These are phyloP conservation scores for Ascosphaera pollenicola DNA, from an alignment of 2,329 filamentous ascomycete species.

Conservation along the genomic window DNA sequence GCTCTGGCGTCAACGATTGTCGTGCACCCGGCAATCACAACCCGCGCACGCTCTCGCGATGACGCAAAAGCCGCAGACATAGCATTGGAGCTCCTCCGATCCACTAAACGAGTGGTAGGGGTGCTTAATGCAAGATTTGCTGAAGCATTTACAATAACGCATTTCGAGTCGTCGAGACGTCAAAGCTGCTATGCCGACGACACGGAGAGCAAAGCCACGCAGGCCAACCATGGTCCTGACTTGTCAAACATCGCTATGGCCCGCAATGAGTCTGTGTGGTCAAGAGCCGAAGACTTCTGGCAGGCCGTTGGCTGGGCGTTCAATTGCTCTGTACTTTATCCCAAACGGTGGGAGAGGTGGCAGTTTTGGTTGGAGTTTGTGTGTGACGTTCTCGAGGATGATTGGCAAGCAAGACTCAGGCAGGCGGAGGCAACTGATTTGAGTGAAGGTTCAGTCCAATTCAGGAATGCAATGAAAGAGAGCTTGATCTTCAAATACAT, in stretches of 20 bases:
- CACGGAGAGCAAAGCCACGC: conserved; percentile 4
- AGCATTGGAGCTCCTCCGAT: conserved; percentile 48
- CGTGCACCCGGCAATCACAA: conserved; percentile 64
- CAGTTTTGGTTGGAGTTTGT: conserved; percentile 58
- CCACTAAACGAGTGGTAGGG: conserved; percentile 41
- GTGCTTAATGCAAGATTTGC: conserved; percentile 46
- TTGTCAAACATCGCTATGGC: conserved; percentile 29
- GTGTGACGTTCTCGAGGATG: conserved; percentile 21
- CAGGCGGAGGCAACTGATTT: conserved; percentile 4
- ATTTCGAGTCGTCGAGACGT: conserved; percentile 14
- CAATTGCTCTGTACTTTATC: conserved; percentile 58
- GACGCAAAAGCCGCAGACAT: conserved; percentile 40
- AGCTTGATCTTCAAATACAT: conserved; percentile 24
- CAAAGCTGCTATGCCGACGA: conserved; percentile 7
- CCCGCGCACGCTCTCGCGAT: conserved; percentile 39
- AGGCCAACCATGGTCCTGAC: conserved; percentile 18
- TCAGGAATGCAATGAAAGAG: conserved; percentile 10
- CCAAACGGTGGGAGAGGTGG: conserved; percentile 63
- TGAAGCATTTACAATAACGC: conserved; percentile 49
- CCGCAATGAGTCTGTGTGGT: conserved; percentile 45
- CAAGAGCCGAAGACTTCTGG: conserved; percentile 72
- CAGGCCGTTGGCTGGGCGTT: conserved; percentile 76
- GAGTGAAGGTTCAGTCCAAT: conserved; percentile 1
- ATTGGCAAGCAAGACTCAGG: conserved; percentile 18
- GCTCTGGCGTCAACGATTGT: conserved; percentile 59